phyloP scores from a whole-genome alignment of 345 rosid genomes.

The Citrus inodora region DNA sequence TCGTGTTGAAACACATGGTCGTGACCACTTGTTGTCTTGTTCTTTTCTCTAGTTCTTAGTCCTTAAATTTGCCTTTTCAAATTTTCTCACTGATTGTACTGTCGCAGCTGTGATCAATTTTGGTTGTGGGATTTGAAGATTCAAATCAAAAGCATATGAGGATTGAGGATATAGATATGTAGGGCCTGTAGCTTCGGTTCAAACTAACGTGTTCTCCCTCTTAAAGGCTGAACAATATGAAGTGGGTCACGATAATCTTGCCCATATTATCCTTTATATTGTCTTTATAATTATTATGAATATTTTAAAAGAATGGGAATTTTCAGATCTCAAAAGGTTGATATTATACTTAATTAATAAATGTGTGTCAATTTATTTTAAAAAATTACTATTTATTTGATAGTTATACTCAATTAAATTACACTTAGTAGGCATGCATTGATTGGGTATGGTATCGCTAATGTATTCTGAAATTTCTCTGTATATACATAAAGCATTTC shows the following conservation, averaged over 20 bases:
- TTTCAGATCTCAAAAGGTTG: too few species aligned
- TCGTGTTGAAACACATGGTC: conserved; percentile 12
- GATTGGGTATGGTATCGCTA: too few species aligned
- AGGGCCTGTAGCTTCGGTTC: neutral
- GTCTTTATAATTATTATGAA: neutral
- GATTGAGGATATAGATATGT: neutral
- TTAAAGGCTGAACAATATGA: neutral
- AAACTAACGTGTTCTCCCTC: conserved; percentile 10
- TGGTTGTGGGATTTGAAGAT: neutral
- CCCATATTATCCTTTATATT: neutral
- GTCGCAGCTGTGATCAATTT: neutral
- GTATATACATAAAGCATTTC: too few species aligned
- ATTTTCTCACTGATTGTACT: neutral
- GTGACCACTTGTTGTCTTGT: conserved; percentile 7
- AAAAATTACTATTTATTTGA: too few species aligned
- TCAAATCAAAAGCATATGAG: neutral
- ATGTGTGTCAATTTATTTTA: too few species aligned
- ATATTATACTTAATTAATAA: too few species aligned
- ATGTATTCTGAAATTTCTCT: too few species aligned
- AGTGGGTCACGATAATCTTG: neutral
- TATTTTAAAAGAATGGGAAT: neutral
- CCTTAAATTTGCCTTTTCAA: neutral
- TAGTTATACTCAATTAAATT: too few species aligned
- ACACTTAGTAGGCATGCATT: too few species aligned
- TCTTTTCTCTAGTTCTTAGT: neutral